Evolutionary conservation across 108 stramenopile genomes (phyloP), one percentile per base, ranked within the genome.

Genomic region (Fistulifera solaris): DNA sequence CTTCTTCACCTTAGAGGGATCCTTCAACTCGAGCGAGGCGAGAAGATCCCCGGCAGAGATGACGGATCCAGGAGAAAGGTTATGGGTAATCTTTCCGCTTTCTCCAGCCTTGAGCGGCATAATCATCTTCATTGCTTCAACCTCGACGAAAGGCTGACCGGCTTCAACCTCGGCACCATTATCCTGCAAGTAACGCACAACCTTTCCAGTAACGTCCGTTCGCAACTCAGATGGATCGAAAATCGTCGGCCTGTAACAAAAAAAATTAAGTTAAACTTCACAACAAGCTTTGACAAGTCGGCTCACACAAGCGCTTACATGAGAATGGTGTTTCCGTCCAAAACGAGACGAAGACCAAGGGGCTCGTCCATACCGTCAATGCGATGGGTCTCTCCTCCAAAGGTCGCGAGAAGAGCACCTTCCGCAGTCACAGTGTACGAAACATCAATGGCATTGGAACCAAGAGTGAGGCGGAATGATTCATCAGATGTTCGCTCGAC

Each of bases 201-300:
- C 89, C 73, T 98, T 98, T 42, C 97, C 97, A 41, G 97, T 96
- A 24, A 98, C 95, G 77, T 96, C 95, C 35, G 94, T 81, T 38
- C 92, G 83, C 50, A 98, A 71, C 60, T 98, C 95, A 21, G 95
- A 96, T 38, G 97, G 97, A 72, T 98, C 95, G 56, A 93, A 94
- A 59, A 96, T 85, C 59, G 85, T 83, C 38, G 97, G 95, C 81
- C 78, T 91, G 54, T 15, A 60, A 46, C 41, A 31, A 17, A 38
- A 19, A 8, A 8, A 11, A 8, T 3, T 17, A 8, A 21, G 19
- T 17, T 13, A 14, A 55, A 49, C n/a, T 18, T 40, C 27, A 21
- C 38, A 19, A 48, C n/a, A 27, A 39, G 13, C 18, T 40, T 51
- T 45, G 46, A 53, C 14, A 56, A 17, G 31, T 26, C 47, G 39